Percentiles rank a stretch among this genome's conserved stretches.
phyloP scores from a whole-genome alignment of 1,284 basidiomycete genomes.

The Exobasidium rhododendri region DNA sequence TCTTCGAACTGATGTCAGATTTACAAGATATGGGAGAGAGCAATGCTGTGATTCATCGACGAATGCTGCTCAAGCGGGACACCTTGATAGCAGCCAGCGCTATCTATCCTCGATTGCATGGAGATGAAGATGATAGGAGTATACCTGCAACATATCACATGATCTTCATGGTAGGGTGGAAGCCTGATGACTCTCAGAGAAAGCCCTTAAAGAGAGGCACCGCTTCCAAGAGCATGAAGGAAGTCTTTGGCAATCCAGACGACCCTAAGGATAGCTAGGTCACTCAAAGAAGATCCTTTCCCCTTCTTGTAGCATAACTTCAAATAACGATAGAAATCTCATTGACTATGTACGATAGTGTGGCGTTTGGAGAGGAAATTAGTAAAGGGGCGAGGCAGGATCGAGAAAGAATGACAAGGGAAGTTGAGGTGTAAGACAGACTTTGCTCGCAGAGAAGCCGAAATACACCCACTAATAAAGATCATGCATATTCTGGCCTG shows the following conservation, averaged over 20 bases:
- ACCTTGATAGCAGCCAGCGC: slow-evolving; percentile 85
- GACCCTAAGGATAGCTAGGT: background rate
- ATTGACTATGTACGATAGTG: too few relatives aligned
- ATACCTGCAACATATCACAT: slow-evolving; percentile 94
- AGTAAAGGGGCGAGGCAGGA: too few relatives aligned
- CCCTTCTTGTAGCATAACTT: too few relatives aligned
- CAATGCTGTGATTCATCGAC: slow-evolving; percentile 72
- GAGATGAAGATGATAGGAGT: slow-evolving; percentile 42
- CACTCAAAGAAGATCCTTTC: too few relatives aligned
- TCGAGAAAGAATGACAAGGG: too few relatives aligned
- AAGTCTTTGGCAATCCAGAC: slow-evolving; percentile 54
- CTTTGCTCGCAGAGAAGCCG: too few relatives aligned
- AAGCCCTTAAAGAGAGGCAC: slow-evolving; percentile 81
- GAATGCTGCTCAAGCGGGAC: slow-evolving; percentile 73
- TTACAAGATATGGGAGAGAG: slow-evolving; percentile 92
- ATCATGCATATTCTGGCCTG: too few relatives aligned
- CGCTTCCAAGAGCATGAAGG: slow-evolving; percentile 74
- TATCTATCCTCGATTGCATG: slow-evolving; percentile 77
- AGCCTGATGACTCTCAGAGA: slow-evolving; percentile 77
- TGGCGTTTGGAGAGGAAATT: too few relatives aligned
- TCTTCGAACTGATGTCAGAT: slow-evolving; percentile 94
- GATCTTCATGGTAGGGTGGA: slow-evolving; percentile 98
- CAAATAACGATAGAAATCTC: too few relatives aligned
- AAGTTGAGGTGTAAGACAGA: too few relatives aligned
- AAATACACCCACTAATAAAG: too few relatives aligned